Conservation (phyloP, 148 eudicot genomes). For the Camellia sinensis region DNA sequence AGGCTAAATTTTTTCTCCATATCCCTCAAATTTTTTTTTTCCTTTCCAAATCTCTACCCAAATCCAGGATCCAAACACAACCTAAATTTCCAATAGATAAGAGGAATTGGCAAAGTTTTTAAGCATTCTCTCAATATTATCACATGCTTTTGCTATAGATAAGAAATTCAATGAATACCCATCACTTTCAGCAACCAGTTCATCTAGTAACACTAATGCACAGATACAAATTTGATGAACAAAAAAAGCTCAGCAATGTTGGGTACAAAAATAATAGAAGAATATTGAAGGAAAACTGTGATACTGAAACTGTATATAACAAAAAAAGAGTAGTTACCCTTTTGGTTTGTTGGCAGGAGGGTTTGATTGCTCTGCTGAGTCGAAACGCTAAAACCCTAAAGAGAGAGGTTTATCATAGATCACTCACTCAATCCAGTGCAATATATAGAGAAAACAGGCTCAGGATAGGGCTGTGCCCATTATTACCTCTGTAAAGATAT, state of each 20-base stretch:
- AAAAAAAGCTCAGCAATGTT: neutral
- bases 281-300: neutral
- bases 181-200: neutral
- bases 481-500: neutral
- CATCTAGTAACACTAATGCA: neutral
- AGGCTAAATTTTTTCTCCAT: too few species aligned
- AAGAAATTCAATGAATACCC: neutral
- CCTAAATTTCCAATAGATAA: neutral
- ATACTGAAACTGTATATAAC: neutral
- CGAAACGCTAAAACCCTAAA: conserved; percentile 18
- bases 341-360: neutral
- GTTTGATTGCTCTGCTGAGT: neutral
- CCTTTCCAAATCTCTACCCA: too few species aligned
- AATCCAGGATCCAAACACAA: too few species aligned
- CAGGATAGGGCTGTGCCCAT: too few species aligned
- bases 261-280: neutral
- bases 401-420: conserved; percentile 11
- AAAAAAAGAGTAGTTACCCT: neutral
- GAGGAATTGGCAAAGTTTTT: neutral
- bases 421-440: neutral
- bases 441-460: neutral
- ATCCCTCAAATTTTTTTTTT: too few species aligned
- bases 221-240: neutral
- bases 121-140: neutral
- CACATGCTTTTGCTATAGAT: neutral